A percentile compares a stretch with the other conserved stretches of the same genome.
These are phyloP conservation scores for Russula virescens DNA, from an alignment of 768 basidiomycete genomes.

Conservation along the genomic window DNA sequence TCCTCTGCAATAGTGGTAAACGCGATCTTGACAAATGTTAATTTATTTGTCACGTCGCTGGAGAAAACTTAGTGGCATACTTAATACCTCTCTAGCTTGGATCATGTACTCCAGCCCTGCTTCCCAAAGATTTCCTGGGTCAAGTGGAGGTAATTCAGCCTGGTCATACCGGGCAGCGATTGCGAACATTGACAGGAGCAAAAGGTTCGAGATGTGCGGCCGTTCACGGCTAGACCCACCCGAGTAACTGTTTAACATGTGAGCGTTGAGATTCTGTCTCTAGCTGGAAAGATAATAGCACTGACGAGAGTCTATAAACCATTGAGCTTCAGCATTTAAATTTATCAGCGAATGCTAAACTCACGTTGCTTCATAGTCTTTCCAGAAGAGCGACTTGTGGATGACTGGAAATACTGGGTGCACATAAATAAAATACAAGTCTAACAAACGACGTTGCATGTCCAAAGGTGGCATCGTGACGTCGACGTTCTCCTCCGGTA, in stretches of 20 bases:
- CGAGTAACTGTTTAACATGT: constrained; percentile 28
- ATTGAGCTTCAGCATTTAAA: neutral
- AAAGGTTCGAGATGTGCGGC: constrained; percentile 47
- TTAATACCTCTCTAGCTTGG: constrained; percentile 56
- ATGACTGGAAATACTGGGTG: constrained; percentile 81
- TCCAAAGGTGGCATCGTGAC: constrained; percentile 54
- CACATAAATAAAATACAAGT: constrained; percentile 75
- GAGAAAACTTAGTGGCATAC: constrained; percentile 35
- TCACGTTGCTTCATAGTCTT: constrained; percentile 42
- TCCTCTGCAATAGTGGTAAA: constrained; percentile 60
- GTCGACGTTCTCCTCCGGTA: constrained; percentile 40
- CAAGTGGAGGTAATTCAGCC: constrained; percentile 38
- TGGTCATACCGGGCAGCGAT: constrained; percentile 69
- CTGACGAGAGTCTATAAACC: constrained; percentile 18
- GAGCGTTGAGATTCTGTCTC: neutral
- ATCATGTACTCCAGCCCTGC: constrained; percentile 60
- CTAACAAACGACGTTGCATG: constrained; percentile 62
- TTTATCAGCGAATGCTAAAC: neutral
- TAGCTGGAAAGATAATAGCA: neutral
- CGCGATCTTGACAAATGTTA: constrained; percentile 39
- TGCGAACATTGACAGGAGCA: constrained; percentile 77
- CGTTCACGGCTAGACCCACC: constrained; percentile 45
- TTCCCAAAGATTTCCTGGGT: constrained; percentile 59
- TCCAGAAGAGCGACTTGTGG: constrained; percentile 64
- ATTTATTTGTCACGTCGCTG: neutral